Evolutionary conservation across 768 basidiomycete species (phyloP).

Genomic region (Myochromella boudieri): DNA sequence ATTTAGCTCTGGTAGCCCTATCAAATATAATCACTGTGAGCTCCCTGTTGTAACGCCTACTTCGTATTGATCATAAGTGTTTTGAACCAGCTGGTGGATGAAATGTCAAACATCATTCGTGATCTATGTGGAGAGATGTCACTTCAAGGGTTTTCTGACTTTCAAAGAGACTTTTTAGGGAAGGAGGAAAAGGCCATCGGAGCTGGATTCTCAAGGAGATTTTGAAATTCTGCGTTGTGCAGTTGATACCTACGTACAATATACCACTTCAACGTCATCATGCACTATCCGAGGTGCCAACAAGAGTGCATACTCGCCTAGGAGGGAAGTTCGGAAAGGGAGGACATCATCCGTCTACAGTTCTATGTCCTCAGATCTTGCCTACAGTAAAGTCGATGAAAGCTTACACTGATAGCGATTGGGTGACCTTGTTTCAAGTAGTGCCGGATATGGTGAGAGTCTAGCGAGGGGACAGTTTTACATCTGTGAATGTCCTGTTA

Average conservation of each 20-base stretch:
- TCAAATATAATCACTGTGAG: slow-evolving; percentile 38
- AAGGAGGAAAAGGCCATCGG: slow-evolving; percentile 36
- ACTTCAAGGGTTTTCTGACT: slow-evolving; percentile 36
- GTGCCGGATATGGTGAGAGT: slow-evolving; percentile 71
- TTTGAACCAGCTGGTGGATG: slow-evolving; percentile 35
- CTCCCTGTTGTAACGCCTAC: not conserved
- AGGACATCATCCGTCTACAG: slow-evolving; percentile 79
- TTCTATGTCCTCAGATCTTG: slow-evolving; percentile 2
- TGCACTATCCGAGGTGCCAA: slow-evolving; percentile 66
- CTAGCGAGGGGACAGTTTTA: slow-evolving; percentile 65
- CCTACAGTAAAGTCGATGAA: not conserved
- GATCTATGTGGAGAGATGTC: slow-evolving; percentile 42
- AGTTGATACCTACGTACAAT: no score
- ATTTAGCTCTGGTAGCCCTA: slow-evolving; percentile 37
- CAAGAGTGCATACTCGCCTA: slow-evolving; percentile 79
- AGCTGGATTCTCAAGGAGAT: slow-evolving; percentile 19
- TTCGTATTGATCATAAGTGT: not conserved
- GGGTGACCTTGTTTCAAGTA: slow-evolving; percentile 67
- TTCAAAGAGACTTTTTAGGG: slow-evolving; percentile 37
- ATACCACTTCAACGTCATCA: no score
- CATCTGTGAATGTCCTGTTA: slow-evolving; percentile 37
- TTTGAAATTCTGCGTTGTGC: no score
- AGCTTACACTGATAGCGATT: slow-evolving; percentile 72
- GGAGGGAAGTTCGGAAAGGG: slow-evolving; percentile 71
- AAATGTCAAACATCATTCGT: slow-evolving; percentile 36